Base-by-base conservation (phyloP, 352 stramenopile genomes). In the Globisporangium takayamanum region DNA sequence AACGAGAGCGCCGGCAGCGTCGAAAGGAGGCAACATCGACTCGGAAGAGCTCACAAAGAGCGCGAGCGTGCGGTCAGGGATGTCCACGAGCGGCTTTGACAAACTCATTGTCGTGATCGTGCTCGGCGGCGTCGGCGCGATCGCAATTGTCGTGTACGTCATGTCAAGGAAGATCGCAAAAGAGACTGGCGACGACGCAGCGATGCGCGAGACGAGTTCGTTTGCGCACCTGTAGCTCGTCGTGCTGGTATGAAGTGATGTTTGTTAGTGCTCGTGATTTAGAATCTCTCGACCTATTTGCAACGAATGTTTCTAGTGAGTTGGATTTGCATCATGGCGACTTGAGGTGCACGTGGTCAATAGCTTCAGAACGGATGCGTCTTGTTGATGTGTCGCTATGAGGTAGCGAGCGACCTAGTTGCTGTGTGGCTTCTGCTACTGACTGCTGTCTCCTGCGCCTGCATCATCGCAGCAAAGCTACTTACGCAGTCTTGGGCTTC, bases 401-500 rank as follows among this genome's bases (percentile, higher is more conserved):
- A 33, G 28, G 3, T 33, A 33, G 3, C 28, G 28, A 33, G 28
- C 28, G 28, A 33, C 28, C 28, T 33, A 33, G 3, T 33, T 5
- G 28, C 28, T 33, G 28, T 5, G 5, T 33, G 14, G 11, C 15
- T 47, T 18, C 41, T 18, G 41, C 18, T 22, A 6, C 18, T 22
- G 18, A 47, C 41, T 41, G 44, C n/a, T 5, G n/a, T 7, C 44
- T 46, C 2, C 11, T 47, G 41, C 18, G 20, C 14, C 41, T 11
- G 11, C 44, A 7, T 3, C 41, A 18, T 10, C 12, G 41, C 12
- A 46, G 41, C 41, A 7, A 18, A 5, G 25, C 28, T 1, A 42
- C 63, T 70, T 87, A 89, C 25, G 75, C 72, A 30, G 72, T 78
- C 76, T 88, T 93, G 39, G 66, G 70, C 68, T 93, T 93, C 57